Base-by-base conservation (phyloP, 257 asterid genomes). In the Hygrophila difformis region DNA sequence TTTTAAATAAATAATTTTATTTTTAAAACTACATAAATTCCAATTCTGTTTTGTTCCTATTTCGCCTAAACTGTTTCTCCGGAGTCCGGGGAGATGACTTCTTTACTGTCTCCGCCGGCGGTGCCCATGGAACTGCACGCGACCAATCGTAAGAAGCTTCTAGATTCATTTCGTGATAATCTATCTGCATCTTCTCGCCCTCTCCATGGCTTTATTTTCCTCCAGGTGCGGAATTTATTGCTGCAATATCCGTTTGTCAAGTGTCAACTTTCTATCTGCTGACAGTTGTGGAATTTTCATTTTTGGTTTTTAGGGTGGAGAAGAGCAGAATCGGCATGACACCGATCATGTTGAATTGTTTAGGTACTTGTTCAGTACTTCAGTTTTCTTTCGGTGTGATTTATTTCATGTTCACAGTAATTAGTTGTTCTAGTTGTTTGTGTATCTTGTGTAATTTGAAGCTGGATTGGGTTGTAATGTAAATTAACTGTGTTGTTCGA, bases 261-360 rank as follows among this genome's bases (percentile, higher is more conserved):
- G 54, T 19, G 18, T 44, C 17, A n/a, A 18, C 51, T 14, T 49
- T 17, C 28, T 53, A 8, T 39, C 39, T 35, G 22, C 15, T 37
- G 38, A 13, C 26, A 15, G 18, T 42, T 39, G 11, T 39, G 2
- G 4, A 21, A 18, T 20, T 45, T 43, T 28, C 21, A 20, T 73
- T 53, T 23, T 50, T 31, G 21, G n/a, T 43, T 35, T 39, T 20
- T 46, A 86, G 94, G 98, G 96, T 3, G 96, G 98, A 2, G 94
- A 79, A 62, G 98, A 89, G 73, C 72, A 79, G 73, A 79, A 57
- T 51, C 85, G 96, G 1, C 58, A 89, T 66, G 79, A 92, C 75
- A 85, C 96, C 0, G 93, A 89, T 76, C 98, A 89, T 51, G 42
- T 35, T 14, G 96, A 89, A 55, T 66, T 85, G 55, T 89, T 85